Evolutionary conservation across 495 filamentous ascomycete genomes (phyloP).

Genomic region (Daldinia childiae): DNA sequence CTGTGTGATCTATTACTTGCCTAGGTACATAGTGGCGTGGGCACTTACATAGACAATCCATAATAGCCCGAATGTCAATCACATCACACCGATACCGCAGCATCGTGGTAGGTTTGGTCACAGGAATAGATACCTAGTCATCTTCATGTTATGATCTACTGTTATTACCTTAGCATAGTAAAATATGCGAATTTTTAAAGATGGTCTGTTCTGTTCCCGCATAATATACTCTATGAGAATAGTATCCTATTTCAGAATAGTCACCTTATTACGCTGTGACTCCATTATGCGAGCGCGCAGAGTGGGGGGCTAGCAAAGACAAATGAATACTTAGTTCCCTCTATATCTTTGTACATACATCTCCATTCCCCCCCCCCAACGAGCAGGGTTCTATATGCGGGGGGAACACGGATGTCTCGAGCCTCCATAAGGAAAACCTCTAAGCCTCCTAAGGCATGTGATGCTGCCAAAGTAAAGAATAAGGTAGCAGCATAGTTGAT

Average conservation of each 20-base stretch:
- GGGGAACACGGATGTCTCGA: slow-evolving; percentile 16
- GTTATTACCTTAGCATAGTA: not conserved
- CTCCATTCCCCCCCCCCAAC: not conserved
- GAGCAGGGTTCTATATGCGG: slow-evolving; percentile 5
- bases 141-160: slow-evolving; percentile 2
- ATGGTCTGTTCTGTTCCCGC: not conserved
- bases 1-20: slow-evolving; percentile 17
- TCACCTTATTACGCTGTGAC: not conserved
- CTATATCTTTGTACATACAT: no score
- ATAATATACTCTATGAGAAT: not conserved
- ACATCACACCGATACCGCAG: slow-evolving; percentile 32
- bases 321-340: slow-evolving; percentile 12
- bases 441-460: slow-evolving; percentile 7
- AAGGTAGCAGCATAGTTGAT: slow-evolving; percentile 22
- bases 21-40: not conserved
- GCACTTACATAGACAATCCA: slow-evolving; percentile 2
- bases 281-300: slow-evolving; percentile 13
- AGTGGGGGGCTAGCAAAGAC: slow-evolving; percentile 20
- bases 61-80: slow-evolving; percentile 8
- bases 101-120: not conserved
- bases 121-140: not conserved
- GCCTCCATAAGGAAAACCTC: not conserved
- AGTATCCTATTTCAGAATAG: not conserved
- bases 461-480: slow-evolving; percentile 9
- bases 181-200: not conserved